Base-by-base conservation (phyloP, 768 basidiomycete species). In the Kwoniella dendrophila region DNA sequence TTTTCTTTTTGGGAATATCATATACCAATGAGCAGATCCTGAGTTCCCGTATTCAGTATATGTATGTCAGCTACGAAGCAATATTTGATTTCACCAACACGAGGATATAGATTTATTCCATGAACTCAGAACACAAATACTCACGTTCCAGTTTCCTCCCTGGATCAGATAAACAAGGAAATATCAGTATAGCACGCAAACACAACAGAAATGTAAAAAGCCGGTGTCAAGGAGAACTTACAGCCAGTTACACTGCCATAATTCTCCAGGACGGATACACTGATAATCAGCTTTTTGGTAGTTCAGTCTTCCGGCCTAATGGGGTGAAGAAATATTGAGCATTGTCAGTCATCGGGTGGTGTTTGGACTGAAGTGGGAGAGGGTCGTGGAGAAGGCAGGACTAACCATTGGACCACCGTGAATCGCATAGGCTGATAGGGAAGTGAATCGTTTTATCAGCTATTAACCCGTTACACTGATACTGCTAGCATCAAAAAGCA, bases 221-320 rank as follows among this genome's bases (percentile, higher is more conserved):
- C n/a, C n/a, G 36, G 8, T 38, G 36, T 18, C 6, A 43, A 43
- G n/a, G n/a, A 11, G 18, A 10, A 48, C 56, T 58, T 24, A 47
- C 45, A 59, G 27, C 57, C 57, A 59, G 22, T 59, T 59, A 32
- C 44, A 48, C 40, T 59, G 57, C 57, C 57, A 59, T 48, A 59
- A n/a, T 40, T 59, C 57, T 12, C 57, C 57, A n/a, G 57, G 57
- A 14, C 57, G 45, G 20, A 59, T 50, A 41, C 57, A 59, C 40
- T 59, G 57, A 59, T 48, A 48, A 41, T 48, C 44, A n/a, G 47
- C 47, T 41, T 48, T 59, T 24, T 59, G 57, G 47, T 59, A 59
- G 24, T 59, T 59, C 20, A 49, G 50, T n/a, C 57, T 27, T 26
- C 56, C 56, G 32, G 56, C 53, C 53, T 54, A 32, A n/a, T n/a